phyloP scores from a whole-genome alignment of 1,284 basidiomycete genomes.

The Boletellus sp. region DNA sequence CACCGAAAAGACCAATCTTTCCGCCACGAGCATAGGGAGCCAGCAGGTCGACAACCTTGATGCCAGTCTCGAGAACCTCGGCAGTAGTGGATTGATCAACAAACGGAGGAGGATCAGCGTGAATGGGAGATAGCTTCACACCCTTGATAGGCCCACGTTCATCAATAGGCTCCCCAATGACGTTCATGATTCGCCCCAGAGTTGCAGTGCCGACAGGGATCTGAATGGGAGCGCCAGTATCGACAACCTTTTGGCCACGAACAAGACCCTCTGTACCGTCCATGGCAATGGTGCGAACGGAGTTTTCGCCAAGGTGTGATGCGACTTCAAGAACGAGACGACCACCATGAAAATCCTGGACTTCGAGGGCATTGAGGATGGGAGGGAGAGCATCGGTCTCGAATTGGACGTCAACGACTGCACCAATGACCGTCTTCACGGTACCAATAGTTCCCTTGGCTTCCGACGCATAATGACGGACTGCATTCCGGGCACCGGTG shows the following conservation, averaged over 20 bases:
- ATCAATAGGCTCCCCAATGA: constrained; percentile 99
- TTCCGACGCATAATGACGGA: constrained; percentile 90
- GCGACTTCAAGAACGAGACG: constrained; percentile 96
- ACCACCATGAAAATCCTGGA: constrained; percentile 88
- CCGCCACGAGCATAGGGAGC: constrained; percentile 99
- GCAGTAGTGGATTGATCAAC: constrained; percentile 98
- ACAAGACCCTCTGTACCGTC: constrained; percentile 99
- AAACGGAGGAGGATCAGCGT: constrained; percentile 94
- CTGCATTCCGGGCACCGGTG: constrained; percentile 37
- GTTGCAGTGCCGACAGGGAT: constrained; percentile 94
- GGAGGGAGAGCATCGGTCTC: constrained; percentile 88
- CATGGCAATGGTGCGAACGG: constrained; percentile 96
- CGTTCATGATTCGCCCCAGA: constrained; percentile 99
- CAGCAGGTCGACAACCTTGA: constrained; percentile 99
- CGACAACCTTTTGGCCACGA: constrained; percentile 94
- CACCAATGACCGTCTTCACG: constrained; percentile 95
- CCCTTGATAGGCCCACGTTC: constrained; percentile 98
- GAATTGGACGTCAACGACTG: constrained; percentile 98
- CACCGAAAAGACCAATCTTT: constrained; percentile 99
- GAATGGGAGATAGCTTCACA: constrained; percentile 87
- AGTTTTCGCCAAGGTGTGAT: constrained; percentile 97
- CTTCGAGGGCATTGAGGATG: constrained; percentile 97
- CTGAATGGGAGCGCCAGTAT: constrained; percentile 94
- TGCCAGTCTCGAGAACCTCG: constrained; percentile 98
- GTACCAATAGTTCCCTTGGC: constrained; percentile 66